Evolutionary conservation across 495 filamentous ascomycete species (phyloP).

Genomic region (Tuber borchii): DNA sequence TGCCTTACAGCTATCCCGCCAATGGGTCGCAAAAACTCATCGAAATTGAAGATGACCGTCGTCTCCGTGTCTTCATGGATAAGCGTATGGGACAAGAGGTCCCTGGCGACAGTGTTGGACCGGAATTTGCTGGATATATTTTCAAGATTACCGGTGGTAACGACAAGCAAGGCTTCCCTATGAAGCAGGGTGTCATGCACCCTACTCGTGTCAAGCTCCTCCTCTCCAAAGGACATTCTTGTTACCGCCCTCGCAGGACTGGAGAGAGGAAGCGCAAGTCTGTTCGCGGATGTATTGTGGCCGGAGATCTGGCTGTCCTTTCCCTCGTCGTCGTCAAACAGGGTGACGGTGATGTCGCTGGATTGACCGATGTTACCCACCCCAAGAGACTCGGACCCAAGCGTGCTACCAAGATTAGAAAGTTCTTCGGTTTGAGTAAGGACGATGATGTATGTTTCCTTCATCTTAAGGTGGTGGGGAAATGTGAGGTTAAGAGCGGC

Average conservation of each 20-base stretch:
- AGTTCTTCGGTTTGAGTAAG: slow-evolving; percentile 98
- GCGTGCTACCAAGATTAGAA: slow-evolving; percentile 97
- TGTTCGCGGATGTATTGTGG: slow-evolving; percentile 96
- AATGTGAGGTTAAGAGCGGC: background rate
- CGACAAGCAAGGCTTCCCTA: slow-evolving; percentile 99
- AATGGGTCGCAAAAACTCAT: slow-evolving; percentile 99
- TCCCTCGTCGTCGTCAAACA: slow-evolving; percentile 94
- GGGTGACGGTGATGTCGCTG: slow-evolving; percentile 86
- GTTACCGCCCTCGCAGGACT: slow-evolving; percentile 93
- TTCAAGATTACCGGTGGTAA: slow-evolving; percentile 98
- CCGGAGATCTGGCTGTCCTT: slow-evolving; percentile 84
- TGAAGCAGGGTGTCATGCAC: slow-evolving; percentile 99
- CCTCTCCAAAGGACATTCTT: slow-evolving; percentile 85
- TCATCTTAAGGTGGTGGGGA: slow-evolving; percentile 34
- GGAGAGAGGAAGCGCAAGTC: slow-evolving; percentile 99
- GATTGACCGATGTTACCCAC: slow-evolving; percentile 90
- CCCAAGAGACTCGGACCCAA: slow-evolving; percentile 98
- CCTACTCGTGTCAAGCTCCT: slow-evolving; percentile 95
- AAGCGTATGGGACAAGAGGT: slow-evolving; percentile 98
- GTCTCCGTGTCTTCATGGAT: slow-evolving; percentile 77
- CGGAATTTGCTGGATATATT: slow-evolving; percentile 99
- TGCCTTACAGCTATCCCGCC: slow-evolving; percentile 56
- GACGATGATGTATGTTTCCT: slow-evolving; percentile 92
- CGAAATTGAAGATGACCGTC: slow-evolving; percentile 97
- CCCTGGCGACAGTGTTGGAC: slow-evolving; percentile 81